These are phyloP conservation scores for Nakazawaea populi DNA, from an alignment of 805 yeast species.

Conservation along the genomic window DNA sequence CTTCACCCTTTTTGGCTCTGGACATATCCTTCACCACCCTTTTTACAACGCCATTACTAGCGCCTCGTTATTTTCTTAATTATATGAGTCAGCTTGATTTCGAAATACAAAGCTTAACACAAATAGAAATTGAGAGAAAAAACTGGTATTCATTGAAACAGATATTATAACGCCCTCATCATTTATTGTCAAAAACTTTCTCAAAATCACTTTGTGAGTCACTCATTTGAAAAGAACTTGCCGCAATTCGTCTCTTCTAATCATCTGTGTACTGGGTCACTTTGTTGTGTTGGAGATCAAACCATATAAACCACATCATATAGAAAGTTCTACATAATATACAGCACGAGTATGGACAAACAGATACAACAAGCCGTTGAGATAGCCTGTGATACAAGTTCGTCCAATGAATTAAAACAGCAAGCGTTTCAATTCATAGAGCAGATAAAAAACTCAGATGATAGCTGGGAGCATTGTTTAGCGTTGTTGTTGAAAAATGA, in stretches of 20 bases:
- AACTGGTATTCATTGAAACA: too few relatives aligned
- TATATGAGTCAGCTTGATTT: too few relatives aligned
- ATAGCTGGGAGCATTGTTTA: constrained; percentile 53
- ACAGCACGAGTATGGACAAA: constrained; percentile 22
- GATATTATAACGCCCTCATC: not conserved
- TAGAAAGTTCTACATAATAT: not conserved
- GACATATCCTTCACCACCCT: too few relatives aligned
- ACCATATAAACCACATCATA: too few relatives aligned
- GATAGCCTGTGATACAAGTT: constrained; percentile 68
- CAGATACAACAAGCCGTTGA: constrained; percentile 88
- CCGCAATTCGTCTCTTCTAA: too few relatives aligned
- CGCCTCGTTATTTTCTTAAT: too few relatives aligned
- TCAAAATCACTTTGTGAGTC: not conserved
- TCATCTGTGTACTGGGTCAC: not conserved
- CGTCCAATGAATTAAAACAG: constrained; percentile 54
- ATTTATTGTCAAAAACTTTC: not conserved
- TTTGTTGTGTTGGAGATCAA: not conserved
- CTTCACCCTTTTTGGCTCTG: too few relatives aligned
- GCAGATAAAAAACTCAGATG: constrained; percentile 45
- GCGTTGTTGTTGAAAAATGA: constrained; percentile 32
- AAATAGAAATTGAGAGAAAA: too few relatives aligned
- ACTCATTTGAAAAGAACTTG: not conserved
- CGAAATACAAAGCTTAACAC: too few relatives aligned
- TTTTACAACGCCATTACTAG: too few relatives aligned
- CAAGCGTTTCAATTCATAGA: constrained; percentile 52